Conservation (phyloP, 1,284 basidiomycete species). For the Serendipita sp. region DNA sequence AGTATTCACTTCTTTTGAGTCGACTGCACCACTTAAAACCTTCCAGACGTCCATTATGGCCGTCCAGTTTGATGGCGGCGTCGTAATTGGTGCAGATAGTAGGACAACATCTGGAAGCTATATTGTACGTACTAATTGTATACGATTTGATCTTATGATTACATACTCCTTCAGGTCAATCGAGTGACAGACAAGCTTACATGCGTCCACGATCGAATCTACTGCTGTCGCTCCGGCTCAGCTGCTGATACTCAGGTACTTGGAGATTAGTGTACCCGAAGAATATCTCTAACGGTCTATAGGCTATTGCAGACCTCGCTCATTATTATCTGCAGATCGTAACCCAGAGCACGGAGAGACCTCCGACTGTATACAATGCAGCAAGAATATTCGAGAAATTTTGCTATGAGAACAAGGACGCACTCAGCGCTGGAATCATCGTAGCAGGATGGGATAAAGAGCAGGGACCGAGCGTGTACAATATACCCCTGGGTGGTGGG, state of each 20-base stretch:
- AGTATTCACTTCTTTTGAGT: slow-evolving; percentile 21
- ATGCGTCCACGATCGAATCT: slow-evolving; percentile 92
- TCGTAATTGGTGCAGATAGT: slow-evolving; percentile 94
- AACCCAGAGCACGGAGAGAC: slow-evolving; percentile 48
- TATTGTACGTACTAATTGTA: slow-evolving; percentile 46
- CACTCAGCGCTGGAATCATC: slow-evolving; percentile 85
- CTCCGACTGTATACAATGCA: slow-evolving; percentile 71
- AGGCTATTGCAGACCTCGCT: slow-evolving; percentile 88
- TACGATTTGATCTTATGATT: slow-evolving; percentile 5
- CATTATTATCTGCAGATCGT: slow-evolving; percentile 79
- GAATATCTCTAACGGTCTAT: slow-evolving; percentile 6
- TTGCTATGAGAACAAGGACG: slow-evolving; percentile 92
- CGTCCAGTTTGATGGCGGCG: slow-evolving; percentile 88
- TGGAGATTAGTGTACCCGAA: neutral
- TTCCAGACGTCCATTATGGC: slow-evolving; percentile 97
- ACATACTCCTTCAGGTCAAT: slow-evolving; percentile 52
- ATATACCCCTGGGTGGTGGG: slow-evolving; percentile 88
- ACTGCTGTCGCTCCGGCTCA: slow-evolving; percentile 96
- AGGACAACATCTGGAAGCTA: slow-evolving; percentile 94
- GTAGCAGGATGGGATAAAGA: slow-evolving; percentile 97
- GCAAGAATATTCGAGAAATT: slow-evolving; percentile 79
- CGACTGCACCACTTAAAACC: neutral
- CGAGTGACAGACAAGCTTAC: slow-evolving; percentile 98
- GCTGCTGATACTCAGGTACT: slow-evolving; percentile 79
- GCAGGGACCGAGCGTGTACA: slow-evolving; percentile 88